These are phyloP conservation scores for Penicillium waksmanii DNA, from an alignment of 495 filamentous ascomycete species.

Conservation along the genomic window DNA sequence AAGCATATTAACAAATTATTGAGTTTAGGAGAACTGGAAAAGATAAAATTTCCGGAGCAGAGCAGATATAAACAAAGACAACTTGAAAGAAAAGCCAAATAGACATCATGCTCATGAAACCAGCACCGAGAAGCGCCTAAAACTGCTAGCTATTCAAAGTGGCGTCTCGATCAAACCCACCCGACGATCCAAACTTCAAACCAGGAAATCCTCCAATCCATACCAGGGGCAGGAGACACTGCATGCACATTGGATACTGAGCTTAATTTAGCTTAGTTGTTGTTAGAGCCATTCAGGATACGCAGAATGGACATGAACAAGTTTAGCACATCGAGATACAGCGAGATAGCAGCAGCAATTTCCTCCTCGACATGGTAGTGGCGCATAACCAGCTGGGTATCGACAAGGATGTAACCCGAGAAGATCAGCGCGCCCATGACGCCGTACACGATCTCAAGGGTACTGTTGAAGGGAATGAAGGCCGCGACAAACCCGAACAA, in stretches of 20 bases:
- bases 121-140: constrained; percentile 14
- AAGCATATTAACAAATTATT: background rate
- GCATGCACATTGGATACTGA: background rate
- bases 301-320: constrained; percentile 90
- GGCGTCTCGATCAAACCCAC: background rate
- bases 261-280: constrained; percentile 62
- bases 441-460: constrained; percentile 81
- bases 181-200: background rate
- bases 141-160: constrained; percentile 4
- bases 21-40: background rate
- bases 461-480: constrained; percentile 81
- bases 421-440: constrained; percentile 84
- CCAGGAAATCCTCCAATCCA: background rate
- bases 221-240: background rate
- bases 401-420: constrained; percentile 90
- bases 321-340: constrained; percentile 97
- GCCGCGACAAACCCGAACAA: constrained; percentile 88
- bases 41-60: background rate
- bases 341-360: constrained; percentile 91
- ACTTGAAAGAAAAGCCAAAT: constrained; percentile 4
- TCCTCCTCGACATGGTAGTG: constrained; percentile 99
- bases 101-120: constrained; percentile 6
- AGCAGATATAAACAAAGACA: background rate
- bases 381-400: constrained; percentile 93
- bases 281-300: constrained; percentile 85